Conservation (phyloP, 2,329 filamentous ascomycete species). For the Nemania sp. region DNA sequence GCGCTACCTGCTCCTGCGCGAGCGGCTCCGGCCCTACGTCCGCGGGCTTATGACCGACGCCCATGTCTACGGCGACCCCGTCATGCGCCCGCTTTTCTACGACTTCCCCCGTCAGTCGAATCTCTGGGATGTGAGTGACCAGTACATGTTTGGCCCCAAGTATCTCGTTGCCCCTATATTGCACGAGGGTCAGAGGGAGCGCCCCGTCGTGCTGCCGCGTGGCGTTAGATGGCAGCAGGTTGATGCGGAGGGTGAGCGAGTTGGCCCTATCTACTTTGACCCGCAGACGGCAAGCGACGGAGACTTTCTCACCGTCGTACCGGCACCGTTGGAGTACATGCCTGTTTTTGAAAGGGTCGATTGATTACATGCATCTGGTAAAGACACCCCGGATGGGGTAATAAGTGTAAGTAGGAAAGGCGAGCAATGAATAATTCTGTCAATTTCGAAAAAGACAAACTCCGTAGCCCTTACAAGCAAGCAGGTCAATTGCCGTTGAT, state of each 20-base stretch:
- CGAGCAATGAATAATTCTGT: not conserved
- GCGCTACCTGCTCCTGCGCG: constrained; percentile 62
- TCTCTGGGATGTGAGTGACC: constrained; percentile 61
- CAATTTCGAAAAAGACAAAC: constrained; percentile 4
- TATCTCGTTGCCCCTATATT: constrained; percentile 64
- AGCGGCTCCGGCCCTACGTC: constrained; percentile 62
- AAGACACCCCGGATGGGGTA: not conserved
- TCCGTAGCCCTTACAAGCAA: not conserved
- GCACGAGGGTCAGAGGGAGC: constrained; percentile 45
- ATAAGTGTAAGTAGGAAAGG: not conserved
- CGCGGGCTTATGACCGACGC: constrained; percentile 62
- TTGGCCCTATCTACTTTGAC: constrained; percentile 15
- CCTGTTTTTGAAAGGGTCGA: constrained; percentile 24
- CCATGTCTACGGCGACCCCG: constrained; percentile 61
- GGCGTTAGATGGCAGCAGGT: constrained; percentile 23
- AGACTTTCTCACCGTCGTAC: constrained; percentile 9
- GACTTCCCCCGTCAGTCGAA: constrained; percentile 61
- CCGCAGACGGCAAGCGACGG: not conserved
- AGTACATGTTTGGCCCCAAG: constrained; percentile 67
- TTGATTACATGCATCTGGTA: not conserved
- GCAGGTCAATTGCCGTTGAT: not conserved
- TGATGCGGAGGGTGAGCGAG: constrained; percentile 15
- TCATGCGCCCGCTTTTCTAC: constrained; percentile 67
- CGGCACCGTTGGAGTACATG: constrained; percentile 28
- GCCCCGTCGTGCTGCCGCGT: constrained; percentile 23